Base-by-base conservation (phyloP, 495 filamentous ascomycete species). In the Annulohypoxylon maeteangense region DNA sequence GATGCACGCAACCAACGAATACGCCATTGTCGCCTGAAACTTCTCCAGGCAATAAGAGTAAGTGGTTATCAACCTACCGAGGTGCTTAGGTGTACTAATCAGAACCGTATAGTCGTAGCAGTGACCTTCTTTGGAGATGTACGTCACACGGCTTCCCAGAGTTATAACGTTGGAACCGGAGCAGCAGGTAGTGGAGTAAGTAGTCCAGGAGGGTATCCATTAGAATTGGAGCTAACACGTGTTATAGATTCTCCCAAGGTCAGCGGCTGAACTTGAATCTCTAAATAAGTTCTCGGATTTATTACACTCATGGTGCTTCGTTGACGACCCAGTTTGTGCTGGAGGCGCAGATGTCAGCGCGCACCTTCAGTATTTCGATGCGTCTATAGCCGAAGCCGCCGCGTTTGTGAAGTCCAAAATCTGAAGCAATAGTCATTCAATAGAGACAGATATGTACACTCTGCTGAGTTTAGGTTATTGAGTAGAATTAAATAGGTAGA, bases 311-410 rank as follows among this genome's bases (percentile, higher is more conserved):
- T 54, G 50, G 50, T 54, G 50, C 34, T 34, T 54, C 29, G 29
- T 54, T n/a, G 50, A 54, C 20, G 27, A 54, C 29, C 50, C 50
- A 10, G 50, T 54, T 23, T 54, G 50, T 16, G 50, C 50, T 36
- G 6, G 29, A 0, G 27, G 50, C 6, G 1, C 25, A 10, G 16
- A 54, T 29, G 14, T 34, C n/a, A 20, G 8, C 5, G 50, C 50
- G 29, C 50, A 54, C 20, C 29, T 32, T 3, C 5, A 18, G 29
- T 54, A 54, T 34, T 54, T 54, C 7, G 50, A 54, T 32, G 29
- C n/a, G 6, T 54, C 29, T 34, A 54, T 34, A 11, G 22, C 3
- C 14, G 50, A 54, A 16, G 50, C 50, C 12, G 50, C 50, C 12
- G 50, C 50, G n/a, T 54, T 27, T 27, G 29, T 54, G 8, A 54